Evolutionary conservation across 2,329 filamentous ascomycete genomes (phyloP).

Genomic region (Colletotrichum magnum): DNA sequence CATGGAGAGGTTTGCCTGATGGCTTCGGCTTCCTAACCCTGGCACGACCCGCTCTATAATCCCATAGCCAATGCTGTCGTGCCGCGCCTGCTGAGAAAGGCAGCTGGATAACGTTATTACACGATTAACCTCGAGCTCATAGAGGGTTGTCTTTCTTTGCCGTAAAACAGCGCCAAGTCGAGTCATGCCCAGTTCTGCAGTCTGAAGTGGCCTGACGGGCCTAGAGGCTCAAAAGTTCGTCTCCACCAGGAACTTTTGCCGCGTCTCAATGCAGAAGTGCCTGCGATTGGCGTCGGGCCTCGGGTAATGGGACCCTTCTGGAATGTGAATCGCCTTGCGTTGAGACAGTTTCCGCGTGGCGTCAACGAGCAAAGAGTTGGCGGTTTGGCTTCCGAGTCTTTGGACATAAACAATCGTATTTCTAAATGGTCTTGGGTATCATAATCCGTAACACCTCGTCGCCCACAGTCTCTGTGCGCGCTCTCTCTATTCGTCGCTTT

Average conservation of each 20-base stretch:
- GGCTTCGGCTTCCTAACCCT: too few species aligned
- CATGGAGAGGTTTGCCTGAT: too few species aligned
- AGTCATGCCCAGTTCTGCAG: not conserved
- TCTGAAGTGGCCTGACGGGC: slow-evolving; percentile 10
- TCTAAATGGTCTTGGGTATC: slow-evolving; percentile 24
- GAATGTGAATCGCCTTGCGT: not conserved
- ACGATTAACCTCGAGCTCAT: not conserved
- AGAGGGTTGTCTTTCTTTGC: not conserved
- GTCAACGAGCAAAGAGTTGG: not conserved
- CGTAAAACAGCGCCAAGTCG: not conserved
- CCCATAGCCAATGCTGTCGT: too few species aligned
- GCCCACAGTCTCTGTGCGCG: not conserved
- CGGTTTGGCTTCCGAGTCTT: not conserved
- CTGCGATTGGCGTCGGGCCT: slow-evolving; percentile 4
- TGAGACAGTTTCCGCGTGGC: too few species aligned
- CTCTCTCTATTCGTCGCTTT: not conserved
- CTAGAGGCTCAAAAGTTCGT: slow-evolving; percentile 18
- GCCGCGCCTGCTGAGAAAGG: slow-evolving; percentile 6
- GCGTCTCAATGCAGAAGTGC: slow-evolving; percentile 28
- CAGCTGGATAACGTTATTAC: not conserved
- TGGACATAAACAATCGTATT: not conserved
- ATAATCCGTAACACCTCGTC: slow-evolving; percentile 23
- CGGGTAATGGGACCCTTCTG: slow-evolving; percentile 10
- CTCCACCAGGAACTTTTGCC: slow-evolving; percentile 30
- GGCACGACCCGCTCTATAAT: too few species aligned